phyloP scores from a whole-genome alignment of 345 rosid species.

The Eucalyptus globulus region DNA sequence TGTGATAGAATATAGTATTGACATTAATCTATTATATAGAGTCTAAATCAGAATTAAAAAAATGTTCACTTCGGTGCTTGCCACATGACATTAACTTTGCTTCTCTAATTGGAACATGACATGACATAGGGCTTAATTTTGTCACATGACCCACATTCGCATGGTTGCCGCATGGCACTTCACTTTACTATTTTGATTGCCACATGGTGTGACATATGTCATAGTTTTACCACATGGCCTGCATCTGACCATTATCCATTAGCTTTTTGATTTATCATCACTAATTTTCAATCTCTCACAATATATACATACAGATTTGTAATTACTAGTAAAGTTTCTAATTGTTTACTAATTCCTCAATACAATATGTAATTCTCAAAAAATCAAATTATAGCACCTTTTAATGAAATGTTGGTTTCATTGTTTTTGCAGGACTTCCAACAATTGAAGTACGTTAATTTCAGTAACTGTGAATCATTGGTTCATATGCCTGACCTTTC shows the following conservation, averaged over 20 bases:
- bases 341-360: background rate
- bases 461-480: too few species aligned
- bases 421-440: background rate
- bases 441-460: too few species aligned
- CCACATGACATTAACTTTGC: background rate
- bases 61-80: too few species aligned
- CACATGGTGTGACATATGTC: background rate
- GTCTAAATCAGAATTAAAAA: too few species aligned
- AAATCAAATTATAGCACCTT: background rate
- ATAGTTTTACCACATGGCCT: background rate
- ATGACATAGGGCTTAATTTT: background rate
- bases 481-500: too few species aligned
- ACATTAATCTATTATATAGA: too few species aligned
- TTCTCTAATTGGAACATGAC: background rate
- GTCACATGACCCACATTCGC: background rate
- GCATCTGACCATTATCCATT: background rate
- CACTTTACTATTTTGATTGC: background rate
- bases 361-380: background rate
- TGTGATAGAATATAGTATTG: too few species aligned
- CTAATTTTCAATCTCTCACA: background rate
- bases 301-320: background rate
- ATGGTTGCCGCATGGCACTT: background rate
- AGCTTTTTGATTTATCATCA: background rate
- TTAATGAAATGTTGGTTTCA: background rate
- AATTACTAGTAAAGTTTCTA: background rate